phyloP scores from a whole-genome alignment of 345 rosid species.

The Barbarea vulgaris region DNA sequence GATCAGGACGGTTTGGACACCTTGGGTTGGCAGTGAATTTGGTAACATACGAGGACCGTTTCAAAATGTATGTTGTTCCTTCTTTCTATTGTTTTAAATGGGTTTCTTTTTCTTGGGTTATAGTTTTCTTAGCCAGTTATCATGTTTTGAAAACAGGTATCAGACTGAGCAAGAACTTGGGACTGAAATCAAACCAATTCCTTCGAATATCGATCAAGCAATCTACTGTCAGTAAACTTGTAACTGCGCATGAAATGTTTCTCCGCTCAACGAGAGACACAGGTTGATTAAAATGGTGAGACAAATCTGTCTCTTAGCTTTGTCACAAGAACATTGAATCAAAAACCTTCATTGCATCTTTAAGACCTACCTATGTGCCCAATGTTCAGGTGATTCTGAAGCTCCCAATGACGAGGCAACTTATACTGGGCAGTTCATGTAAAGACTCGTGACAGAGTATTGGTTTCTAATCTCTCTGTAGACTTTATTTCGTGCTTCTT shows the following conservation, averaged over 20 bases:
- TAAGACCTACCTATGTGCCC: constrained; percentile 4
- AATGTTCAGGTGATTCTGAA: constrained; percentile 21
- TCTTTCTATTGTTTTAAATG: not conserved
- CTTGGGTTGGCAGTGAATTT: constrained; percentile 99
- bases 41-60: constrained; percentile 98
- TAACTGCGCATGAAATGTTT: constrained; percentile 11
- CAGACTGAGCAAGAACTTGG: constrained; percentile 99
- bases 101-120: not conserved
- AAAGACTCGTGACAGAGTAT: constrained; percentile 33
- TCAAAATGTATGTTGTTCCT: constrained; percentile 66
- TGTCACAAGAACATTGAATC: not conserved
- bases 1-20: constrained; percentile 99
- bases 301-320: constrained; percentile 14
- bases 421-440: constrained; percentile 27
- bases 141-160: constrained; percentile 61
- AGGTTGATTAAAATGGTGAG: constrained; percentile 31
- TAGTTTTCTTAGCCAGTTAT: constrained; percentile 7
- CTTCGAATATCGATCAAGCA: constrained; percentile 91
- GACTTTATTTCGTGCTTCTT: constrained; percentile 15
- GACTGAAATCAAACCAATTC: constrained; percentile 97
- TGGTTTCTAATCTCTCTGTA: constrained; percentile 17
- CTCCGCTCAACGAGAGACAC: constrained; percentile 11
- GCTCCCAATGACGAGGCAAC: constrained; percentile 1
- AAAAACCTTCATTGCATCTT: not conserved
- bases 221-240: constrained; percentile 78